Percentiles rank a stretch among this genome's conserved stretches.
These are phyloP conservation scores for Colletotrichum australisinense DNA, from an alignment of 2,329 filamentous ascomycete species.

Conservation along the genomic window DNA sequence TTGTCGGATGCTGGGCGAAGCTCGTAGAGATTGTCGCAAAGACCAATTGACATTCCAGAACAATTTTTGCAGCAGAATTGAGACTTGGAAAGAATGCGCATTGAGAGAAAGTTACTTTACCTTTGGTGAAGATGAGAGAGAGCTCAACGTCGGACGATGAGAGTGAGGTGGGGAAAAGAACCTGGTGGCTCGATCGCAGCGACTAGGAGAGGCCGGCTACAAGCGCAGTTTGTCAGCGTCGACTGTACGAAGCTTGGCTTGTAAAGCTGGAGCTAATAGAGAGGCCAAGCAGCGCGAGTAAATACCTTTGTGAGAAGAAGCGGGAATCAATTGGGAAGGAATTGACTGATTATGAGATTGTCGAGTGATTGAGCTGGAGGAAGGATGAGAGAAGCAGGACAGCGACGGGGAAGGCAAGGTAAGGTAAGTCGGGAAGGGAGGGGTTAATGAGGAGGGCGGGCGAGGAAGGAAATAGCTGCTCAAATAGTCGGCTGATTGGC, in stretches of 20 bases:
- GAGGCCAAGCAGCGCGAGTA: background rate
- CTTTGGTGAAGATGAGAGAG: conserved; percentile 3
- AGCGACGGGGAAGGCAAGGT: background rate
- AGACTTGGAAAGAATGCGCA: background rate
- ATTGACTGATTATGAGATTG: conserved; percentile 2
- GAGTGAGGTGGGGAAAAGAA: conserved; percentile 16
- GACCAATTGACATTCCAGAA: background rate
- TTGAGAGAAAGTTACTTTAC: conserved; percentile 27
- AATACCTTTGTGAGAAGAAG: background rate
- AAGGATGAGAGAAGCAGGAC: conserved; percentile 6
- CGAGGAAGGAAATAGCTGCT: conserved; percentile 28
- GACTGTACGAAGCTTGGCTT: conserved; percentile 13
- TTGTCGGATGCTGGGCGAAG: background rate
- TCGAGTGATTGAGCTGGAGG: conserved; percentile 20
- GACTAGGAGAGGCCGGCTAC: conserved; percentile 3
- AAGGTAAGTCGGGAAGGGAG: background rate
- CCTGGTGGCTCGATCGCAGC: conserved; percentile 8
- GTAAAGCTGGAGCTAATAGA: background rate
- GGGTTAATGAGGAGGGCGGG: background rate
- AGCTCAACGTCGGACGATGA: conserved; percentile 6
- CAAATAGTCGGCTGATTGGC: conserved; percentile 12
- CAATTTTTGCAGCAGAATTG: background rate
- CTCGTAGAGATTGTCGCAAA: background rate
- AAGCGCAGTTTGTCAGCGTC: conserved; percentile 24
- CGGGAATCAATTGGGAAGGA: conserved; percentile 7